These are phyloP conservation scores for Gossypium rotundifolium DNA, from an alignment of 345 rosid genomes.

Conservation along the genomic window DNA sequence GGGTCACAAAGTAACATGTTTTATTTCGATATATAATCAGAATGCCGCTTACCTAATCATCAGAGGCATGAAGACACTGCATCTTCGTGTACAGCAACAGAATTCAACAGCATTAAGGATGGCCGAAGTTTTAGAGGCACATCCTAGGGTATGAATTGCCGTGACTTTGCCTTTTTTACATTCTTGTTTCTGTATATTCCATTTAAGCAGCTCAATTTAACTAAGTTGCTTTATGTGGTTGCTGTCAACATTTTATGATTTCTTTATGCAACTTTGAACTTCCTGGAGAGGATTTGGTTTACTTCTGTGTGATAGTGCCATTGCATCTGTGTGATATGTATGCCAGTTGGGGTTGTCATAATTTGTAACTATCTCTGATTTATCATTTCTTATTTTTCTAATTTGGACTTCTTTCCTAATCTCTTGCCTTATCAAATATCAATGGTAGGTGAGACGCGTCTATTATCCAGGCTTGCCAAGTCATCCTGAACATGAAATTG, in stretches of 20 bases:
- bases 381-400: neutral
- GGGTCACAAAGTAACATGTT: neutral
- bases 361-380: neutral
- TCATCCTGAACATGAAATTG: conserved; percentile 91
- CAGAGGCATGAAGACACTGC: conserved; percentile 99
- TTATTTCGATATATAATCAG: conserved; percentile 31
- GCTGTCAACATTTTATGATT: neutral
- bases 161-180: neutral
- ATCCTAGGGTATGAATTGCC: conserved; percentile 79
- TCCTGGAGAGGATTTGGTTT: neutral
- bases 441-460: conserved; percentile 64
- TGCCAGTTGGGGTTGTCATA: neutral
- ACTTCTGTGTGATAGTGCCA: neutral
- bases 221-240: neutral
- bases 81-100: conserved; percentile 98
- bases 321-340: neutral
- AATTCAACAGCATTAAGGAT: conserved; percentile 86
- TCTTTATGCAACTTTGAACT: conserved; percentile 1
- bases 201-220: neutral
- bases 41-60: conserved; percentile 87
- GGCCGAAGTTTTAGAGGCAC: conserved; percentile 99
- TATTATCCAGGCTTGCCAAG: conserved; percentile 88
- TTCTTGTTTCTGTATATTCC: neutral
- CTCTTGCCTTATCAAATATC: neutral
- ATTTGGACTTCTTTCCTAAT: neutral